A percentile compares a stretch with the other conserved stretches of the same genome.
These are phyloP conservation scores for Picea glauca DNA, from an alignment of 75 land plant species.

Conservation along the genomic window DNA sequence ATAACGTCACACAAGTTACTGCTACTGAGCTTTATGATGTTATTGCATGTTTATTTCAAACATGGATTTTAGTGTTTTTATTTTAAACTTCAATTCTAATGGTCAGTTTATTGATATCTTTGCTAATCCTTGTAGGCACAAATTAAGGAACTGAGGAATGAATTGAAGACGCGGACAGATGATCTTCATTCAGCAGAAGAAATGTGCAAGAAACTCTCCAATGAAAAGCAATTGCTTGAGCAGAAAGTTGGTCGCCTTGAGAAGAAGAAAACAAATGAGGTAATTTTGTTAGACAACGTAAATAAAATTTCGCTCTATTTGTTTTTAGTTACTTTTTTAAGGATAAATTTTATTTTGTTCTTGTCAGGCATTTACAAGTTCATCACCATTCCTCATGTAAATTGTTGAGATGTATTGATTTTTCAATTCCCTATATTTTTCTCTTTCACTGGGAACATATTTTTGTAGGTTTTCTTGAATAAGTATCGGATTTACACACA, in stretches of 20 bases:
- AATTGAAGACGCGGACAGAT: constrained; percentile 49
- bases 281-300: constrained; percentile 5
- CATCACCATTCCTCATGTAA: neutral
- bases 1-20: too few relatives aligned
- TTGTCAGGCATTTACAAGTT: neutral
- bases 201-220: constrained; percentile 41
- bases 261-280: constrained; percentile 67
- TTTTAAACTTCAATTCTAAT: neutral
- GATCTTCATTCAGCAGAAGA: constrained; percentile 64
- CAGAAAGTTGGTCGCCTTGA: constrained; percentile 74
- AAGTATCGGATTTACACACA: too few relatives aligned
- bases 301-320: neutral
- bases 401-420: neutral
- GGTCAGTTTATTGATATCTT: neutral
- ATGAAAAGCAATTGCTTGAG: constrained; percentile 73
- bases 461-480: neutral
- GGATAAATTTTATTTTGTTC: neutral
- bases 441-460: neutral
- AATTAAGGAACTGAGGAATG: constrained; percentile 62
- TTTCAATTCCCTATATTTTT: neutral
- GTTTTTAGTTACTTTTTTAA: neutral
- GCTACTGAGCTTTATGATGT: too few relatives aligned
- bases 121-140: constrained; percentile 14
- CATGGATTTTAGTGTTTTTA: too few relatives aligned
- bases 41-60: too few relatives aligned